Evolutionary conservation across 805 yeast genomes (phyloP), one percentile per base, ranked within the genome.

Genomic region (Lachancea quebecensis): DNA sequence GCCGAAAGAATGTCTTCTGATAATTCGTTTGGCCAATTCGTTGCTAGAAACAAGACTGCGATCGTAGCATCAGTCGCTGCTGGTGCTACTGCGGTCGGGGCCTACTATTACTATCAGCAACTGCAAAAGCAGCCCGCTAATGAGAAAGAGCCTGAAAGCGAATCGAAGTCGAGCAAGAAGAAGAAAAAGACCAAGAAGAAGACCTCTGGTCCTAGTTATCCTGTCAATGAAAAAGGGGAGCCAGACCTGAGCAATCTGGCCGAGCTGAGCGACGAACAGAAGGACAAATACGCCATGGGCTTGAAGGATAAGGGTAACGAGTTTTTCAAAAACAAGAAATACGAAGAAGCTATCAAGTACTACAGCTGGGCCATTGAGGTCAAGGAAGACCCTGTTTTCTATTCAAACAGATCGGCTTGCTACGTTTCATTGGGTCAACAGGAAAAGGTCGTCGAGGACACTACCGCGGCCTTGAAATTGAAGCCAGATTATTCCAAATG

Each of bases 371-470:
- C 99, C 10, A 72, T 93, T 54, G 62, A 72, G 44, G 73, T 87
- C 60, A 82, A 83, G 62, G 67, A 74, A 54, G 97, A 93, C 66
- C 89, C 97, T 4, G 85, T 90, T 31, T 93, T 77, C 70, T 91
- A 82, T 70, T 88, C 97, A 50, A 93, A 93, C 73, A 81, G 97
- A 68, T 89, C 98, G 27, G 99, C 99, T 14, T 91, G 96, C 68
- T 85, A 85, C 69, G 85, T 90, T 42, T 87, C 95, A 8, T 71
- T 86, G 54, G 78, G 81, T 52, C 78, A 89, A 50, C 81, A 79
- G 62, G 88, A 86, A 56, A 82, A 88, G 63, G 96, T 90, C 39
- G 75, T 93, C 51, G 85, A 80, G 55, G 96, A 89, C 65, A 85
- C 96, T 46, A 79, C 95, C 16, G 77, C 75, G 50, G 99, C 98